Conservation (phyloP, 2,329 filamentous ascomycete genomes). For the Lomentospora prolificans region DNA sequence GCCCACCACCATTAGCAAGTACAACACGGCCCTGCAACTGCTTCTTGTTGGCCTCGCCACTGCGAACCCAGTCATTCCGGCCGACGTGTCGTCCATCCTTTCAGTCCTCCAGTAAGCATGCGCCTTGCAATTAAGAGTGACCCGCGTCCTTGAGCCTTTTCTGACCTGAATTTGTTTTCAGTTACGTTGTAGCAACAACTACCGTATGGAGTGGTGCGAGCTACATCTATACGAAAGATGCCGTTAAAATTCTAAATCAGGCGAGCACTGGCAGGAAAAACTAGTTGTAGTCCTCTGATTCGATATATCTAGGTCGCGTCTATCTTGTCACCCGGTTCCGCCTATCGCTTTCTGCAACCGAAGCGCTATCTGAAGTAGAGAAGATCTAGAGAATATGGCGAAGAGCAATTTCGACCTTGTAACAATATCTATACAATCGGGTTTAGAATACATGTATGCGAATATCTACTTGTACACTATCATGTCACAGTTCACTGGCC, state of each 20-base stretch:
- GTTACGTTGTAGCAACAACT: conserved; percentile 76
- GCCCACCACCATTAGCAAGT: conserved; percentile 76
- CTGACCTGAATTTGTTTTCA: conserved; percentile 29
- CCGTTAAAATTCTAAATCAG: conserved; percentile 66
- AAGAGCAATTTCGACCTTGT: no score
- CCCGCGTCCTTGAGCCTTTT: not conserved
- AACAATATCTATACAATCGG: not conserved
- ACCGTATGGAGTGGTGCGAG: conserved; percentile 91
- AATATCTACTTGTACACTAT: not conserved
- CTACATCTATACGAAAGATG: conserved; percentile 84
- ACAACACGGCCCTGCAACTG: conserved; percentile 89
- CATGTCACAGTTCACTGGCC: not conserved
- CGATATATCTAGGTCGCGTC: not conserved
- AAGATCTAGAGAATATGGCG: no score
- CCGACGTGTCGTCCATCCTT: conserved; percentile 44
- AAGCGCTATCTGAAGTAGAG: no score
- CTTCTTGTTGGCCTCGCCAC: conserved; percentile 78
- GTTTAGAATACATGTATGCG: not conserved
- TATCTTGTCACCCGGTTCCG: no score
- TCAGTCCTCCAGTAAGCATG: conserved; percentile 54
- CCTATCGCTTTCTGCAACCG: no score
- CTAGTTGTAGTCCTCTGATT: not conserved
- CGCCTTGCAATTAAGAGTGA: not conserved
- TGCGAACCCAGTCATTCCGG: conserved; percentile 63
- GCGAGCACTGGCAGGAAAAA: not conserved